Conservation (phyloP, 1,139 yeast genomes). For the Eremothecium sinecaudum region DNA sequence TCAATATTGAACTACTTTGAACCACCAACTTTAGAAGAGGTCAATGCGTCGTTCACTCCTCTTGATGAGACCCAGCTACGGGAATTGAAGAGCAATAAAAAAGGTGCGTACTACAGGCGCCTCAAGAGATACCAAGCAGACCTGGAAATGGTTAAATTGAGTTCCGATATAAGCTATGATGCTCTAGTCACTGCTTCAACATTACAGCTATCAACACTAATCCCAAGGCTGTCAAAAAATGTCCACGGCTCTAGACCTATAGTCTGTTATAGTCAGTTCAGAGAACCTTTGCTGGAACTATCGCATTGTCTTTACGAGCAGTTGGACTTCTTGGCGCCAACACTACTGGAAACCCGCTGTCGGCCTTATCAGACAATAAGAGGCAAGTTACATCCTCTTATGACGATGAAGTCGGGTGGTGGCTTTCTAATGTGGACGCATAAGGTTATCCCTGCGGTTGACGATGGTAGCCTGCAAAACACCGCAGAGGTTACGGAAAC, state of each 20-base stretch:
- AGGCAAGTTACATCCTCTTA: slow-evolving; percentile 88
- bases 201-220: slow-evolving; percentile 54
- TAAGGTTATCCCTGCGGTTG: slow-evolving; percentile 63
- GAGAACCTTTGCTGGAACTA: slow-evolving; percentile 66
- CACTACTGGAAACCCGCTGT: slow-evolving; percentile 72
- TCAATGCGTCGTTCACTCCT: slow-evolving; percentile 38
- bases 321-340: slow-evolving; percentile 68
- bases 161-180: slow-evolving; percentile 54
- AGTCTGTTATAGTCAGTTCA: slow-evolving; percentile 70
- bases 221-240: slow-evolving; percentile 52
- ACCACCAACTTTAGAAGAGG: slow-evolving; percentile 50
- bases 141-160: slow-evolving; percentile 46
- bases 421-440: slow-evolving; percentile 80
- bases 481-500: background rate
- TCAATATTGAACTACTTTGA: slow-evolving; percentile 74
- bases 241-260: slow-evolving; percentile 85
- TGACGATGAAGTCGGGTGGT: slow-evolving; percentile 91
- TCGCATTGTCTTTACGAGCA: slow-evolving; percentile 61
- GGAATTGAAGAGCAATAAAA: slow-evolving; percentile 49
- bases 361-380: slow-evolving; percentile 87
- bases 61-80: slow-evolving; percentile 44
- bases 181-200: slow-evolving; percentile 69
- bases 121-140: slow-evolving; percentile 34
- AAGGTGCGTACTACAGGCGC: slow-evolving; percentile 60
- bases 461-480: slow-evolving; percentile 5